Evolutionary conservation across 2,329 filamentous ascomycete species (phyloP).

Genomic region (Aspergillus clavatus): DNA sequence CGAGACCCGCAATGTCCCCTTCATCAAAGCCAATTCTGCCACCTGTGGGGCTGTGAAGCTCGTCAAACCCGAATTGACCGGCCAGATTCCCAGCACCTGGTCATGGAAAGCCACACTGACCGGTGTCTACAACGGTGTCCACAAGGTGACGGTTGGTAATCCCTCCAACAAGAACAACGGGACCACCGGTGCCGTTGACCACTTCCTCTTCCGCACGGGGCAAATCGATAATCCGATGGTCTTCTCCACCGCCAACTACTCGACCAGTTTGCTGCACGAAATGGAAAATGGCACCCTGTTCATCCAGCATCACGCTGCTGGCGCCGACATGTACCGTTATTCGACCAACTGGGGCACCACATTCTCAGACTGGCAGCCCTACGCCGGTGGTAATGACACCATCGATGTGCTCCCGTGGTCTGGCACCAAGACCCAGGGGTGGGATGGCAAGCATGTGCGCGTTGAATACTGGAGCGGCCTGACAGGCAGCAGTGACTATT

Average conservation of each 20-base stretch:
- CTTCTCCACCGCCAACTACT: conserved; percentile 57
- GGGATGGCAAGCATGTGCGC: conserved; percentile 57
- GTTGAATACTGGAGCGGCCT: conserved; percentile 59
- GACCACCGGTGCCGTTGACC: conserved; percentile 50
- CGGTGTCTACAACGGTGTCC: conserved; percentile 56
- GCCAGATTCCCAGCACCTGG: conserved; percentile 51
- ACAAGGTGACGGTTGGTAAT: conserved; percentile 54
- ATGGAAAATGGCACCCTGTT: conserved; percentile 40
- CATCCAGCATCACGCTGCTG: conserved; percentile 55
- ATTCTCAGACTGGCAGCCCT: conserved; percentile 55
- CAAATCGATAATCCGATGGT: conserved; percentile 54
- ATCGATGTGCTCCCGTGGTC: conserved; percentile 49
- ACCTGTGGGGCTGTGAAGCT: conserved; percentile 41
- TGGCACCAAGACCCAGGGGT: conserved; percentile 52
- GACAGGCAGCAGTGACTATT: conserved; percentile 55
- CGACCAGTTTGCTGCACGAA: conserved; percentile 47
- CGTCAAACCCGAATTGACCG: conserved; percentile 31
- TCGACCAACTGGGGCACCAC: conserved; percentile 56
- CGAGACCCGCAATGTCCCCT: conserved; percentile 39
- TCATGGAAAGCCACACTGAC: conserved; percentile 48
- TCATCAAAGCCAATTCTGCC: conserved; percentile 42
- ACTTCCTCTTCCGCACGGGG: conserved; percentile 58
- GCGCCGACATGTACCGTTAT: conserved; percentile 59
- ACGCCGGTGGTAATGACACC: conserved; percentile 47
- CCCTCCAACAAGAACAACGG: conserved; percentile 40